Evolutionary conservation across 768 basidiomycete genomes (phyloP).

Genomic region (Mycena galericulata): DNA sequence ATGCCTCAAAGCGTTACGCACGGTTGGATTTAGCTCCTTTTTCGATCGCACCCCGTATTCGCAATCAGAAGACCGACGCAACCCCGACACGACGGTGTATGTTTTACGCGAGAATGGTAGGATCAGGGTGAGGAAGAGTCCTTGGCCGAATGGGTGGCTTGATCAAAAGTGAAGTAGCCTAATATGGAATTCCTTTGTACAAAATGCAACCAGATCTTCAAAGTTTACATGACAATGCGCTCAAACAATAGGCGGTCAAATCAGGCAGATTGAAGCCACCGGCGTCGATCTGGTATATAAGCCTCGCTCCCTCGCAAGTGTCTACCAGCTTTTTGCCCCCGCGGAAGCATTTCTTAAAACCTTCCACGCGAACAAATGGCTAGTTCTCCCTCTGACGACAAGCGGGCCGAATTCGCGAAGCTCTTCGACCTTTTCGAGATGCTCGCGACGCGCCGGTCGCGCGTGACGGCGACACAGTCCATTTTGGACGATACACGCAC

Average conservation of each 20-base stretch:
- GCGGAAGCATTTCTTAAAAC: conserved; percentile 18
- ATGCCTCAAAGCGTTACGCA: conserved; percentile 56
- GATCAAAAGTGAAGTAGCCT: conserved; percentile 11
- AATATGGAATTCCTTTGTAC: conserved; percentile 30
- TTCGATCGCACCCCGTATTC: conserved; percentile 43
- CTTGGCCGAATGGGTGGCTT: conserved; percentile 45
- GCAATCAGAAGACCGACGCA: conserved; percentile 21
- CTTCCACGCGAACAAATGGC: conserved; percentile 9
- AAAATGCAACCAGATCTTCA: not conserved
- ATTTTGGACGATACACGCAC: conserved; percentile 46
- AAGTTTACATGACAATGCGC: not conserved
- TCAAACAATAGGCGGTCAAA: conserved; percentile 15
- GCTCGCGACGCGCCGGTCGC: conserved; percentile 59
- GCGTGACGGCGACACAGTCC: conserved; percentile 39
- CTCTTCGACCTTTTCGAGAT: conserved; percentile 67
- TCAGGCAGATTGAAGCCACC: conserved; percentile 6
- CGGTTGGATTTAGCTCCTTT: conserved; percentile 66
- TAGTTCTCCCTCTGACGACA: conserved; percentile 37
- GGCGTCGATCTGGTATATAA: conserved; percentile 15
- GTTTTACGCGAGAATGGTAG: conserved; percentile 54
- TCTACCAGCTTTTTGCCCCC: conserved; percentile 17
- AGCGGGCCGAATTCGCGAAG: conserved; percentile 63
- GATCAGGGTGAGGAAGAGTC: conserved; percentile 56
- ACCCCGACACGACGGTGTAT: conserved; percentile 50
- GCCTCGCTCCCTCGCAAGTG: not conserved